These are phyloP conservation scores for Cyberlindnera maritima DNA, from an alignment of 805 yeast species.

Conservation along the genomic window DNA sequence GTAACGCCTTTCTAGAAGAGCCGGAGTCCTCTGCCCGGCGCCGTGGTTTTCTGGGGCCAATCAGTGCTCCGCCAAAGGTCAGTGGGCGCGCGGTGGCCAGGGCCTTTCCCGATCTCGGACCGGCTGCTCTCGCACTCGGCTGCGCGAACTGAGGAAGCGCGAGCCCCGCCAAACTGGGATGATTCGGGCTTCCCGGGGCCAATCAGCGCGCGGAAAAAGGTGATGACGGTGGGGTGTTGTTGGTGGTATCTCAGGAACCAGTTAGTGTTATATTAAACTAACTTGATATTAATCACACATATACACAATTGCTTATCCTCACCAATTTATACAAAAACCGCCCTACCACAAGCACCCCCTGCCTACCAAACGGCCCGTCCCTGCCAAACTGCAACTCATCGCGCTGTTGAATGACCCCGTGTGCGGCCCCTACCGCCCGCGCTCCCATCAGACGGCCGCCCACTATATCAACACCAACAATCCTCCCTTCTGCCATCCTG, in stretches of 20 bases:
- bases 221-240: slow-evolving; percentile 3
- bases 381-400: slow-evolving; percentile 15
- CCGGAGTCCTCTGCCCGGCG: neutral
- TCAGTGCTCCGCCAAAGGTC: neutral
- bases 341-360: neutral
- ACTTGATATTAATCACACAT: too few relatives aligned
- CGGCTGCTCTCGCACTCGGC: slow-evolving; percentile 11
- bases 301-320: too few relatives aligned
- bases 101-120: slow-evolving; percentile 16
- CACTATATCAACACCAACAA: slow-evolving; percentile 11
- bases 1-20: too few relatives aligned
- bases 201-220: slow-evolving; percentile 5
- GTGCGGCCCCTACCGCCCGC: slow-evolving; percentile 14
- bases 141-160: neutral
- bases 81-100: neutral
- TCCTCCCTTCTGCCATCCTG: neutral
- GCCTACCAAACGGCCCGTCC: neutral
- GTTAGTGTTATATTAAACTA: too few relatives aligned
- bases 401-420: slow-evolving; percentile 16
- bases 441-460: neutral
- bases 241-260: too few relatives aligned
- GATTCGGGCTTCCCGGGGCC: slow-evolving; percentile 3
- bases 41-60: neutral
- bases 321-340: too few relatives aligned
- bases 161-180: slow-evolving; percentile 12